These are phyloP conservation scores for Picochlorum sp. DNA, from an alignment of 139 green algal genomes.

Conservation along the genomic window DNA sequence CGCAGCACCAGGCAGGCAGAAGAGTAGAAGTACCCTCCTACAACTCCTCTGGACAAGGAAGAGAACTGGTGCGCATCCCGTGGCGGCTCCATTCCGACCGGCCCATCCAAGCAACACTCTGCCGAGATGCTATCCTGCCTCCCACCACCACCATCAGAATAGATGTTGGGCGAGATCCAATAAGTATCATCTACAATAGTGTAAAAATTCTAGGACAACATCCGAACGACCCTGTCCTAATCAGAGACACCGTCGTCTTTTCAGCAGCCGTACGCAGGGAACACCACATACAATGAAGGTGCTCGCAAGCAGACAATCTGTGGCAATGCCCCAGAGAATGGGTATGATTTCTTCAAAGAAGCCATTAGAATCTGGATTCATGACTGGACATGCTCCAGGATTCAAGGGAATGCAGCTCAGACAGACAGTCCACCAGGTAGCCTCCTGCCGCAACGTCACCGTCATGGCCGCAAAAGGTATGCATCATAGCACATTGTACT, in stretches of 20 bases:
- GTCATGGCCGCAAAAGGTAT: conserved; percentile 58
- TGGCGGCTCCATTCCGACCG: too few species aligned
- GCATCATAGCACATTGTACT: conserved; percentile 10
- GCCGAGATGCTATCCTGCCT: too few species aligned
- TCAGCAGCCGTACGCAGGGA: conserved; percentile 1
- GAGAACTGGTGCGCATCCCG: too few species aligned
- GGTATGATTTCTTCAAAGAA: background rate
- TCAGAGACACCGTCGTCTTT: background rate
- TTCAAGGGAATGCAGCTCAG: background rate
- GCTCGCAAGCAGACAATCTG: background rate
- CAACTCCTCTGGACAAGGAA: too few species aligned
- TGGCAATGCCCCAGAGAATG: background rate
- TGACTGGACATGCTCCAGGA: conserved; percentile 1
- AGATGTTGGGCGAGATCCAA: too few species aligned
- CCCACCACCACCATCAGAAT: too few species aligned
- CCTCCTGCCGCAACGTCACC: conserved; percentile 21
- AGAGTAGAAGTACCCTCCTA: too few species aligned
- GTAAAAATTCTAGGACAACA: too few species aligned
- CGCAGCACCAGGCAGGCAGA: too few species aligned
- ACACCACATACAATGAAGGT: conserved; percentile 2
- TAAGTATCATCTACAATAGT: too few species aligned
- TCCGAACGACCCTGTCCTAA: too few species aligned
- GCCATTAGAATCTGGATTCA: conserved; percentile 6
- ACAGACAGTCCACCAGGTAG: background rate
- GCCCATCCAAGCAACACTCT: too few species aligned